Base-by-base conservation (phyloP, 1,284 basidiomycete genomes). In the Apiotrichum akiyoshidainum region DNA sequence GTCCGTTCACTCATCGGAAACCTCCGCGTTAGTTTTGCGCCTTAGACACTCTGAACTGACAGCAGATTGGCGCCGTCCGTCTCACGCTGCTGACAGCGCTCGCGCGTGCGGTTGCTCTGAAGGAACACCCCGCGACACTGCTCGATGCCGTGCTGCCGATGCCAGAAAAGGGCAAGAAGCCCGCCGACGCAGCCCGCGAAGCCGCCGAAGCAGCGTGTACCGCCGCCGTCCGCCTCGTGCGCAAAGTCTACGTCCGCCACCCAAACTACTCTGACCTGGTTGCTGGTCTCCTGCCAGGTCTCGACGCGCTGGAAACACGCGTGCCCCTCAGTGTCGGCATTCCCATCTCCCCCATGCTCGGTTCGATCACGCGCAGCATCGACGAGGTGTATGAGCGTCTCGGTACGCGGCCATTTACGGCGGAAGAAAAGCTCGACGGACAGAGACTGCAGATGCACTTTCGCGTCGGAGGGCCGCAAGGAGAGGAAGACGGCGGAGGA, bases 401-500 rank as follows among this genome's bases (percentile, higher is more conserved):
- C 19, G 84, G 83, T 14, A 79, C 81, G 46, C 77, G 85, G 40
- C 83, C 87, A 3, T 94, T 92, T 74, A 81, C 84, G 14, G 86
- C 88, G 42, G 92, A 94, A 75, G 81, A 81, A 70, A 93, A 92
- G 76, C 88, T 91, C 65, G 91, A 93, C 66, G 90, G 90, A 2
- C 91, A 94, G 72, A 82, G 91, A 46, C 89, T 88, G 14, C 91
- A 94, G 78, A 87, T 93, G 40, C 90, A 92, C 75, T 85, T 85
- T 4, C 65, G 77, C n/a, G 55, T 69, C 7, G 65, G 70, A 31
- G 75, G 75, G 2, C 71, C 71, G 17, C 69, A 73, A 51, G 74
- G 76, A 12, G 70, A 75, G 46, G 68, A 73, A 37, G 71, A 74
- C 48, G 74, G 75, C 22, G 77, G 76, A 2, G 77, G 75, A 0